Percentiles rank a stretch among this genome's conserved stretches.
Conservation (phyloP, 768 basidiomycete genomes). For the Russula brevipes region DNA sequence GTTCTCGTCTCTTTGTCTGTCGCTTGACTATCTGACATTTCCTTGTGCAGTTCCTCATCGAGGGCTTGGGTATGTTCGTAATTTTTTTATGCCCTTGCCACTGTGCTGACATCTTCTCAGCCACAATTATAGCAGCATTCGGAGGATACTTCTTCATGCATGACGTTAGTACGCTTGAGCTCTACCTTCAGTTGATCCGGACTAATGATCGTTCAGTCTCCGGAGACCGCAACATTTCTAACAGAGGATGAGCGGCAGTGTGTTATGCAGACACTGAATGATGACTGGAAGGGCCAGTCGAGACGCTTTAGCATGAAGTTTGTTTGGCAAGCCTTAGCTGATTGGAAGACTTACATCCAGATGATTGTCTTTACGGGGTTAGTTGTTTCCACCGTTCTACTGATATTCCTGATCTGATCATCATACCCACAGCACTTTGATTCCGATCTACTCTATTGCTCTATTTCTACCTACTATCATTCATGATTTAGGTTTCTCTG, state of each 20-base stretch:
- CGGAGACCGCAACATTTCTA: conserved; percentile 42
- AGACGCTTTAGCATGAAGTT: conserved; percentile 34
- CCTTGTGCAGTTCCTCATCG: conserved; percentile 39
- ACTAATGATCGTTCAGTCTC: conserved; percentile 31
- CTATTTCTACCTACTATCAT: conserved; percentile 36
- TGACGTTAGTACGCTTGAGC: conserved; percentile 31
- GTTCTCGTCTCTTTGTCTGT: conserved; percentile 17
- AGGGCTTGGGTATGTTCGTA: conserved; percentile 35
- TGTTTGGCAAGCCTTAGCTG: conserved; percentile 33
- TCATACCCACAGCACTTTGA: conserved; percentile 34
- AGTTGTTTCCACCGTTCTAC: background rate
- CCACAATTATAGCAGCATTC: conserved; percentile 36
- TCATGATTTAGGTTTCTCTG: conserved; percentile 41
- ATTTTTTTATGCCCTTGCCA: background rate
- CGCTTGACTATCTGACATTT: background rate
- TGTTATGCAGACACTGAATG: conserved; percentile 29
- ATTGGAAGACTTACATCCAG: conserved; percentile 35
- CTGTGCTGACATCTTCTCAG: background rate
- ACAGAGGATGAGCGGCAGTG: conserved; percentile 33
- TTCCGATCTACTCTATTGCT: conserved; percentile 43
- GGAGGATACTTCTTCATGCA: conserved; percentile 39
- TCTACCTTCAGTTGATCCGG: background rate
- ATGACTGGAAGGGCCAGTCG: conserved; percentile 31
- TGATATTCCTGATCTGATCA: background rate
- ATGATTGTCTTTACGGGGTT: conserved; percentile 34